Conservation (phyloP, 208 protist genomes). For the Angomonas deanei region DNA sequence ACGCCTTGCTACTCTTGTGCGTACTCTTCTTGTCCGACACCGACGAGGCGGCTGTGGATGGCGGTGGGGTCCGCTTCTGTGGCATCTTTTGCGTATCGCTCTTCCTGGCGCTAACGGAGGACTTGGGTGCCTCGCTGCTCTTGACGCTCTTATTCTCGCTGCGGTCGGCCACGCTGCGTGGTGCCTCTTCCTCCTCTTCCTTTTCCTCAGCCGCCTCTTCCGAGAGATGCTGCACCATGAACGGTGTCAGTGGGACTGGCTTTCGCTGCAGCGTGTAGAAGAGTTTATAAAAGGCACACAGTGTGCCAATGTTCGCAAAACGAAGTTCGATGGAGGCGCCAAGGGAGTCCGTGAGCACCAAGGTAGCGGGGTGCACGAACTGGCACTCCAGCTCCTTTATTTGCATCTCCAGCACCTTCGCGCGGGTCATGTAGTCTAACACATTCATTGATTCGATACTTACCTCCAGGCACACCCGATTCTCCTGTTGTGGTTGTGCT, state of each 20-base stretch:
- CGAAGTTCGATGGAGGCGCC: neutral
- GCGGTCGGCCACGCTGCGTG: no score
- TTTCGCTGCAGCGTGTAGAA: constrained; percentile 1
- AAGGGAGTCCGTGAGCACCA: neutral
- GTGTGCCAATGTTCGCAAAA: neutral
- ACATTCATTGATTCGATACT: neutral
- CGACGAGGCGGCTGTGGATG: neutral
- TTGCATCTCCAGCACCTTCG: neutral
- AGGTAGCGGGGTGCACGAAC: neutral
- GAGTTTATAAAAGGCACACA: constrained; percentile 1
- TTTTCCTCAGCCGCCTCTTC: neutral
- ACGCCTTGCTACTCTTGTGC: neutral
- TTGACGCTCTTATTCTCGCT: neutral
- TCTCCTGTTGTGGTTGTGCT: neutral
- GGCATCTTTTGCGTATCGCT: neutral
- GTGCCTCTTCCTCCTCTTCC: neutral
- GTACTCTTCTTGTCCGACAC: neutral
- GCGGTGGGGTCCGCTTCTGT: neutral
- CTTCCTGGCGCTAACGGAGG: neutral
- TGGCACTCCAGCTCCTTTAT: neutral
- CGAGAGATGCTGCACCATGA: neutral
- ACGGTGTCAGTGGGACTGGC: neutral
- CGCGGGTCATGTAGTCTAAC: neutral
- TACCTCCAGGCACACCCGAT: neutral
- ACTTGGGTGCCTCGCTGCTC: no score